Percentiles rank a stretch among this genome's conserved stretches.
phyloP scores from a whole-genome alignment of 306 rosid genomes.

The Inga oerstediana region DNA sequence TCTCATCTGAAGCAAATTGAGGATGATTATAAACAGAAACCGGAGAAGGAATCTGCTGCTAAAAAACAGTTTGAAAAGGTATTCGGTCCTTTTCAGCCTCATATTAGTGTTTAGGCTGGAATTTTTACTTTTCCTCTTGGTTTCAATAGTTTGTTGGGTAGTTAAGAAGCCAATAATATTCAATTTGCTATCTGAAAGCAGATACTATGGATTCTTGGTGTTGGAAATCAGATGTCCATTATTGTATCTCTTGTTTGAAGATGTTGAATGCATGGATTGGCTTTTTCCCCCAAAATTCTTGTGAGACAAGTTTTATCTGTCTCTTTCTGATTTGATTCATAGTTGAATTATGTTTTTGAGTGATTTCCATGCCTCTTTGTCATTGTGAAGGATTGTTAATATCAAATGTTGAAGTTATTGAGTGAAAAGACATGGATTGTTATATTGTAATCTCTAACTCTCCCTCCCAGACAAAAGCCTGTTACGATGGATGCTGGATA shows the following conservation, averaged over 20 bases:
- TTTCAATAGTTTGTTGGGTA: neutral
- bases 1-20: conserved; percentile 75
- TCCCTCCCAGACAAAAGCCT: neutral
- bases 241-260: conserved; percentile 11
- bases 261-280: conserved; percentile 3
- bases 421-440: neutral
- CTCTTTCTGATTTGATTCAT: neutral
- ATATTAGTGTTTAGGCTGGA: conserved; percentile 8
- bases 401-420: neutral
- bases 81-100: conserved; percentile 11
- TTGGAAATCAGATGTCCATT: neutral
- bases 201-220: conserved; percentile 1
- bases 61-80: conserved; percentile 79
- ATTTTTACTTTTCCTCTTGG: neutral
- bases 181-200: neutral
- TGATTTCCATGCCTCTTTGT: neutral
- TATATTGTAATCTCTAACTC: neutral
- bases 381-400: neutral
- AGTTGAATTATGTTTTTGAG: neutral
- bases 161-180: conserved; percentile 3
- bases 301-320: neutral
- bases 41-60: conserved; percentile 65
- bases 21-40: conserved; percentile 70
- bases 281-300: neutral
- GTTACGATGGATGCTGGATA: neutral